These are phyloP conservation scores for Trichoderma sp. DNA, from an alignment of 2,329 filamentous ascomycete genomes.

Conservation along the genomic window DNA sequence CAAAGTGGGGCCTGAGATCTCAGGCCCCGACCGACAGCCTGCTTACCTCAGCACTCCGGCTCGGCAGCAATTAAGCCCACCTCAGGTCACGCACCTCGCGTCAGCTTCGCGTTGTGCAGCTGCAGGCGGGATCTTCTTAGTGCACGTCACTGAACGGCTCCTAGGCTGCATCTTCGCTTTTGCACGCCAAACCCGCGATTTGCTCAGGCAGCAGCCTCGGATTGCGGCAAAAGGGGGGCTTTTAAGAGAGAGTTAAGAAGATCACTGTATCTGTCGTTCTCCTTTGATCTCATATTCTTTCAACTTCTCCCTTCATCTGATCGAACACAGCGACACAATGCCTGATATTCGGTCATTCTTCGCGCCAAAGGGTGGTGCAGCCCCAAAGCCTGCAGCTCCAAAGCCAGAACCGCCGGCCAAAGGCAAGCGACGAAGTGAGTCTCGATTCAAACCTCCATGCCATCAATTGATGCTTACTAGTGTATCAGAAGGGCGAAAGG, in stretches of 20 bases:
- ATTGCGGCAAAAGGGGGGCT: slow-evolving; percentile 35
- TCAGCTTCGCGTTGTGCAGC: slow-evolving; percentile 47
- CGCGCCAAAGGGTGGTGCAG: slow-evolving; percentile 68
- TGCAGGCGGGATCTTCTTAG: slow-evolving; percentile 31
- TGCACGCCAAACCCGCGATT: slow-evolving; percentile 20
- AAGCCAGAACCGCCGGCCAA: slow-evolving; percentile 48
- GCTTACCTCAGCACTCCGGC: neutral
- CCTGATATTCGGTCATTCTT: slow-evolving; percentile 94
- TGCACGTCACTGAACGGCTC: slow-evolving; percentile 42
- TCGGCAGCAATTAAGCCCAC: slow-evolving; percentile 37
- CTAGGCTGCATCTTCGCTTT: slow-evolving; percentile 34
- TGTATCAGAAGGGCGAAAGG: slow-evolving; percentile 59
- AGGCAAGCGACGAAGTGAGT: slow-evolving; percentile 51
- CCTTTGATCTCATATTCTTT: slow-evolving; percentile 10
- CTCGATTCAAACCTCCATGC: neutral
- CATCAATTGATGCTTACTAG: slow-evolving; percentile 31
- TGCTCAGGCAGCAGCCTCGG: slow-evolving; percentile 33
- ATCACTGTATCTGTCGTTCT: slow-evolving; percentile 5
- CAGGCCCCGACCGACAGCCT: slow-evolving; percentile 27
- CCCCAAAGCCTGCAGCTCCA: slow-evolving; percentile 46
- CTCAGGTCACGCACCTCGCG: slow-evolving; percentile 47
- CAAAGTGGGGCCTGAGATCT: slow-evolving; percentile 34
- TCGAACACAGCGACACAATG: slow-evolving; percentile 53
- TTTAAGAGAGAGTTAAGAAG: neutral
- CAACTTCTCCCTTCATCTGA: neutral